Percentiles rank a stretch among this genome's conserved stretches.
Evolutionary conservation across 2,329 filamentous ascomycete species (phyloP).

Genomic region (Lachnellula cervina): DNA sequence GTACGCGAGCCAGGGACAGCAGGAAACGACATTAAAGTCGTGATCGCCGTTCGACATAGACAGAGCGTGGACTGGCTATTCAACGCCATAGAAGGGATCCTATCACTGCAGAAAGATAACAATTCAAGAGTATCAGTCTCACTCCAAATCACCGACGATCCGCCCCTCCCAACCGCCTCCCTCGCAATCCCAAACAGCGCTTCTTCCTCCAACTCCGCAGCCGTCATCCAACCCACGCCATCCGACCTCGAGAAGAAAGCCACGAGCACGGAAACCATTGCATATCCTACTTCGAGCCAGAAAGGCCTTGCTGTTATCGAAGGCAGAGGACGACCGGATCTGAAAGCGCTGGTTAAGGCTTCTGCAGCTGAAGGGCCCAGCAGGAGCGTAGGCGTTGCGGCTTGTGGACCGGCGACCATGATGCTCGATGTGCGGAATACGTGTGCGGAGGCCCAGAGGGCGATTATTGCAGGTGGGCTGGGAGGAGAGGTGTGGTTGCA

Average conservation of each 20-base stretch:
- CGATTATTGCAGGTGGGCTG: not conserved
- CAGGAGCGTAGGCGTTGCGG: constrained; percentile 3
- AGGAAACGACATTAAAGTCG: not conserved
- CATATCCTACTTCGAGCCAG: not conserved
- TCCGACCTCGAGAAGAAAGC: not conserved
- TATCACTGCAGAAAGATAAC: not conserved
- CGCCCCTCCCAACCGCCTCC: not conserved
- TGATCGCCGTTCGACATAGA: not conserved
- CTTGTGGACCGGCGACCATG: constrained; percentile 11
- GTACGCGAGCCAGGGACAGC: not conserved
- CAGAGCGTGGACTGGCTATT: not conserved
- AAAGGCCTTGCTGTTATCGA: not conserved
- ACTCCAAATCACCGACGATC: constrained; percentile 4
- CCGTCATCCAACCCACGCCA: not conserved
- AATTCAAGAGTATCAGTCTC: not conserved
- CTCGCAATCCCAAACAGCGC: not conserved
- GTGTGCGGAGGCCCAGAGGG: constrained; percentile 6
- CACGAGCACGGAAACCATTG: not conserved
- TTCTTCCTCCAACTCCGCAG: not conserved
- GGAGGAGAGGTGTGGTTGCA: constrained; percentile 6
- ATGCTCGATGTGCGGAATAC: constrained; percentile 10
- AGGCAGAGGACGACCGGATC: constrained; percentile 5
- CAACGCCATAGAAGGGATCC: not conserved
- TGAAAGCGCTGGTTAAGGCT: constrained; percentile 1
- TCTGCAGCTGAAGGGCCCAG: not conserved